phyloP scores from a whole-genome alignment of 306 rosid species.

The Fragaria ananassa region DNA sequence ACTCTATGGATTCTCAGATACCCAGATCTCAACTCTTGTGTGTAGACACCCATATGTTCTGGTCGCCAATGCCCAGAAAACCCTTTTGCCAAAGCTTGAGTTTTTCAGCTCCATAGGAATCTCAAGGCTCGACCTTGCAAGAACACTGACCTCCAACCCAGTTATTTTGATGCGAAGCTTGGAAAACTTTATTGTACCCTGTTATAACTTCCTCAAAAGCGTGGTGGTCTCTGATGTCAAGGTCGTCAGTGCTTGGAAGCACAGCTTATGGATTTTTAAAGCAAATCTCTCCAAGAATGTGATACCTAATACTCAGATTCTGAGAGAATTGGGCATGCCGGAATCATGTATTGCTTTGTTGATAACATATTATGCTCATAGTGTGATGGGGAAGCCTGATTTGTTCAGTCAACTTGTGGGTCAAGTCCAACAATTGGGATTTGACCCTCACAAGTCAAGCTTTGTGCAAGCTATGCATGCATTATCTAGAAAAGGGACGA shows the following conservation, averaged over 20 bases:
- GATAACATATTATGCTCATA: too few relatives aligned
- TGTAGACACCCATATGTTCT: conserved; percentile 14
- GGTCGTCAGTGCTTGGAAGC: neutral
- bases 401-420: conserved; percentile 11
- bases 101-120: conserved; percentile 21
- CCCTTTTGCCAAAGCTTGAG: conserved; percentile 34
- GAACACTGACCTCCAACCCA: conserved; percentile 6
- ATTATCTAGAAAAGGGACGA: neutral
- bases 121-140: neutral
- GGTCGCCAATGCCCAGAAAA: conserved; percentile 15
- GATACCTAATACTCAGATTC: conserved; percentile 17
- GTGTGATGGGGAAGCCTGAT: neutral
- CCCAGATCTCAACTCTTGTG: conserved; percentile 28
- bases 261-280: neutral
- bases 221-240: neutral
- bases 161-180: neutral
- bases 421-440: conserved; percentile 23
- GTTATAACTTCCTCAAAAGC: conserved; percentile 23
- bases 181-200: conserved; percentile 20
- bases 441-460: neutral
- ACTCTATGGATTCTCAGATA: conserved; percentile 20
- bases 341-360: too few relatives aligned
- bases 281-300: neutral
- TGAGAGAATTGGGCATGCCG: too few relatives aligned
- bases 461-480: conserved; percentile 25